Percentiles rank a stretch among this genome's conserved stretches.
Conservation (phyloP, 2,329 filamentous ascomycete genomes). For the Lachnum nothofagi region DNA sequence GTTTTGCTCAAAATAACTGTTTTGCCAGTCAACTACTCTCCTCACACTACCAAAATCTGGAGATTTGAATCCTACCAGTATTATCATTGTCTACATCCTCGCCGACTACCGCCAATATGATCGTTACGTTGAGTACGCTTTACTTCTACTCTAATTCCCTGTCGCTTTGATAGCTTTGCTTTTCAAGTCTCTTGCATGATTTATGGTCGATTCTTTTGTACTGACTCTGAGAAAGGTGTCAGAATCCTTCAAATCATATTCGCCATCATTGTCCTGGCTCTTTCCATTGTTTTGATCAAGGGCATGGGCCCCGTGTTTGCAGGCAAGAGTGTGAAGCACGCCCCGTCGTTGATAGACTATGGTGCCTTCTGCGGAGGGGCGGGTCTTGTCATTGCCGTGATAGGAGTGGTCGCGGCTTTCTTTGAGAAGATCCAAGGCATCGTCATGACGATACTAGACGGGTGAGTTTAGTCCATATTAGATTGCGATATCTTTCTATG, state of each 20-base stretch:
- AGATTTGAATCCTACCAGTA: no score
- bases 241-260: slow-evolving; percentile 20
- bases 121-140: not conserved
- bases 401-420: slow-evolving; percentile 23
- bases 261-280: slow-evolving; percentile 20
- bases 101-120: not conserved
- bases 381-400: slow-evolving; percentile 16
- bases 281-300: slow-evolving; percentile 25
- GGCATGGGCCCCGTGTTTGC: slow-evolving; percentile 16
- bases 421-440: slow-evolving; percentile 24
- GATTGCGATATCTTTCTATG: no score
- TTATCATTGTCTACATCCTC: not conserved
- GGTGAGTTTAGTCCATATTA: no score
- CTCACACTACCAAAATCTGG: no score
- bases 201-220: no score
- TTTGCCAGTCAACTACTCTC: no score
- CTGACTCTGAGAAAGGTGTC: no score
- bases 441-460: slow-evolving; percentile 22
- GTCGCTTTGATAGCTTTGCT: no score
- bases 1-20: no score
- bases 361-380: slow-evolving; percentile 27
- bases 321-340: not conserved
- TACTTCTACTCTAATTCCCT: not conserved
- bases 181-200: no score
- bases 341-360: slow-evolving; percentile 21